These are phyloP conservation scores for Nicotiana tomentosiformis DNA, from an alignment of 257 asterid species.

Conservation along the genomic window DNA sequence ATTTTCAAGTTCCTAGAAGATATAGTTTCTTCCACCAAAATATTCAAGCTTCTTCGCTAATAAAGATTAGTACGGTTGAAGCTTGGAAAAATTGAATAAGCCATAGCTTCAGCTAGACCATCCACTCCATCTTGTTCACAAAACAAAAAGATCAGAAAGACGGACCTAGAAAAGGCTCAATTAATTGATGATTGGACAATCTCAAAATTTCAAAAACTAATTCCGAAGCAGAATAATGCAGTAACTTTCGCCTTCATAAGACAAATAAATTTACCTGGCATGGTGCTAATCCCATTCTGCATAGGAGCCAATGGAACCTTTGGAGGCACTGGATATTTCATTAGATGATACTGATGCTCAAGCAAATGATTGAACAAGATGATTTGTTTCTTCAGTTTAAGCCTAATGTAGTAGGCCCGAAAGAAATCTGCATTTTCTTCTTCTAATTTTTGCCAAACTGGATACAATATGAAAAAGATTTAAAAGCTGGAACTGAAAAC, in stretches of 20 bases:
- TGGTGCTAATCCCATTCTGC: slow-evolving; percentile 27
- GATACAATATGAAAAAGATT: not conserved
- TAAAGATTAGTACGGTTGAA: not conserved
- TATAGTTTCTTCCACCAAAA: not conserved
- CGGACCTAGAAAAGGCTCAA: not conserved
- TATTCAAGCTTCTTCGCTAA: not conserved
- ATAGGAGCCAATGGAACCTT: slow-evolving; percentile 37
- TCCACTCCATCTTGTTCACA: not conserved
- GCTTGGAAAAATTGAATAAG: not conserved
- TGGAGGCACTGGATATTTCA: slow-evolving; percentile 37
- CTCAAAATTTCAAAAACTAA: not conserved
- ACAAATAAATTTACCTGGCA: slow-evolving; percentile 32
- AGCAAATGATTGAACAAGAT: slow-evolving; percentile 47
- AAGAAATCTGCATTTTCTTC: slow-evolving; percentile 46
- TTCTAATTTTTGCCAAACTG: slow-evolving; percentile 55
- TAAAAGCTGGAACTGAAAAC: not conserved
- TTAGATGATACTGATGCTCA: slow-evolving; percentile 40
- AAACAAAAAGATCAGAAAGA: not conserved
- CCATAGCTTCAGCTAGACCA: not conserved
- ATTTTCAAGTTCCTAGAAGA: not conserved
- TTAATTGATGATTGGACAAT: not conserved
- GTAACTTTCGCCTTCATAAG: not conserved
- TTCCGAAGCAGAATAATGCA: not conserved
- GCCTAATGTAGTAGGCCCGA: slow-evolving; percentile 44
- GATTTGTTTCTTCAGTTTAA: slow-evolving; percentile 46